A percentile compares a stretch with the other conserved stretches of the same genome.
Conservation (phyloP, 129 eudicot species). For the Chrysanthemum makinoi region DNA sequence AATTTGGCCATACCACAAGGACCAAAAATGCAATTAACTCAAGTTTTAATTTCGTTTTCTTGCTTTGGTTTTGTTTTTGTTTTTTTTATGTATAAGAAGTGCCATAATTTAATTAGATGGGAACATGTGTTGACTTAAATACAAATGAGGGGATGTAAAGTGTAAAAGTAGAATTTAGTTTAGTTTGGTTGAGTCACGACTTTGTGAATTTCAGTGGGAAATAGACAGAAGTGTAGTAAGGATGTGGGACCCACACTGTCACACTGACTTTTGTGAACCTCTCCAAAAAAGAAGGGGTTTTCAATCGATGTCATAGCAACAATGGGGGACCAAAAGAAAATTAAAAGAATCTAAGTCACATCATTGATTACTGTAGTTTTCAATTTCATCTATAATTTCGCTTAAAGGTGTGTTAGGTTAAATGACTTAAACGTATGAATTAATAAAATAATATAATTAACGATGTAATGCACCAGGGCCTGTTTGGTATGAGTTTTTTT, state of each 20-base stretch:
- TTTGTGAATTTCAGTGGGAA: constrained; percentile 41
- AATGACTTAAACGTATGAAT: too few species aligned
- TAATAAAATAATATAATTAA: too few species aligned
- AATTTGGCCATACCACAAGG: too few species aligned
- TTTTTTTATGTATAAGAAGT: neutral
- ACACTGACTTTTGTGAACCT: constrained; percentile 40
- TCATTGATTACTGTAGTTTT: constrained; percentile 1
- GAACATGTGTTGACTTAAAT: constrained; percentile 16
- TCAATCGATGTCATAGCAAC: constrained; percentile 37
- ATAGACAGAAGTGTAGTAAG: constrained; percentile 36
- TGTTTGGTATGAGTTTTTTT: too few species aligned
- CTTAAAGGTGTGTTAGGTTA: too few species aligned
- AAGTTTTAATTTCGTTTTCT: too few species aligned
- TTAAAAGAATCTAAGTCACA: constrained; percentile 39
- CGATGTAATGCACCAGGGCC: too few species aligned
- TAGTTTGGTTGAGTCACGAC: constrained; percentile 39
- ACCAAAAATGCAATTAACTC: too few species aligned
- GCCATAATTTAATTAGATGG: neutral
- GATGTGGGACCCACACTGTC: constrained; percentile 28
- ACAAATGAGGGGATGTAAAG: constrained; percentile 11
- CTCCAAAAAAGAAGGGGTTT: constrained; percentile 40
- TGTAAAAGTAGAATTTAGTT: constrained; percentile 17
- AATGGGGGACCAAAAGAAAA: constrained; percentile 36
- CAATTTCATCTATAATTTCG: too few species aligned
- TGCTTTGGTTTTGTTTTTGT: too few species aligned